These are phyloP conservation scores for Aspergillus cristatus DNA, from an alignment of 495 filamentous ascomycete genomes.

Conservation along the genomic window DNA sequence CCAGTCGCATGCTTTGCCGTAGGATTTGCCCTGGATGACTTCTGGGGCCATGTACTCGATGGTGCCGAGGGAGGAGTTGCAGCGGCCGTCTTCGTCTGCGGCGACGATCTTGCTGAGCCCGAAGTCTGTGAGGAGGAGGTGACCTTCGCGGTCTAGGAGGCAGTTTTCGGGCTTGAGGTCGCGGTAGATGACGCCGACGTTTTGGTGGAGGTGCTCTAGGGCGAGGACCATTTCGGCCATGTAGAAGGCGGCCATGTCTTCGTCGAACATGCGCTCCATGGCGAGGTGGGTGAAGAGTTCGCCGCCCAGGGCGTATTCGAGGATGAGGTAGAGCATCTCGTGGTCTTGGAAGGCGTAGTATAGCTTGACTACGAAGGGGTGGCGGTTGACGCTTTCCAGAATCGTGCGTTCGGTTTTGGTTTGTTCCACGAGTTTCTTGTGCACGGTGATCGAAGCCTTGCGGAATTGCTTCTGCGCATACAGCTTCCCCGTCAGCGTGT, in stretches of 20 bases:
- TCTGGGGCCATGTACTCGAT: slow-evolving; percentile 99
- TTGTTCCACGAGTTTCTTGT: slow-evolving; percentile 90
- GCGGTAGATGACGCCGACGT: slow-evolving; percentile 87
- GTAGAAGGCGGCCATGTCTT: slow-evolving; percentile 86
- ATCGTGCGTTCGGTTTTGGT: slow-evolving; percentile 94
- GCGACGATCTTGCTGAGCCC: slow-evolving; percentile 93
- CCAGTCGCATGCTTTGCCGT: slow-evolving; percentile 94
- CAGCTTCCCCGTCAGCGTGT: slow-evolving; percentile 73
- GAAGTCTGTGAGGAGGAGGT: slow-evolving; percentile 93
- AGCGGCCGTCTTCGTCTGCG: slow-evolving; percentile 65
- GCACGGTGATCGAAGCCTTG: slow-evolving; percentile 85
- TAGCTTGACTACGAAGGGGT: slow-evolving; percentile 94
- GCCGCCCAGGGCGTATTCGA: slow-evolving; percentile 96
- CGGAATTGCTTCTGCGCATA: slow-evolving; percentile 98
- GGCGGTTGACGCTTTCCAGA: slow-evolving; percentile 87
- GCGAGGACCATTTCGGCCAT: slow-evolving; percentile 97
- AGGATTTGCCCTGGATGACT: slow-evolving; percentile 69
- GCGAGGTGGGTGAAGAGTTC: slow-evolving; percentile 88
- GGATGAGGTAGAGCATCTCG: slow-evolving; percentile 93
- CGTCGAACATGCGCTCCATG: slow-evolving; percentile 84
- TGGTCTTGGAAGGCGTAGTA: slow-evolving; percentile 98
- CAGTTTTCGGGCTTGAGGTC: slow-evolving; percentile 98
- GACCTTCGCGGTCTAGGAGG: slow-evolving; percentile 81
- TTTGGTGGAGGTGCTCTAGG: slow-evolving; percentile 83
- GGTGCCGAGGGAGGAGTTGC: slow-evolving; percentile 78